These are phyloP conservation scores for Rhinocladiella similis DNA, from an alignment of 2,329 filamentous ascomycete genomes.

Conservation along the genomic window DNA sequence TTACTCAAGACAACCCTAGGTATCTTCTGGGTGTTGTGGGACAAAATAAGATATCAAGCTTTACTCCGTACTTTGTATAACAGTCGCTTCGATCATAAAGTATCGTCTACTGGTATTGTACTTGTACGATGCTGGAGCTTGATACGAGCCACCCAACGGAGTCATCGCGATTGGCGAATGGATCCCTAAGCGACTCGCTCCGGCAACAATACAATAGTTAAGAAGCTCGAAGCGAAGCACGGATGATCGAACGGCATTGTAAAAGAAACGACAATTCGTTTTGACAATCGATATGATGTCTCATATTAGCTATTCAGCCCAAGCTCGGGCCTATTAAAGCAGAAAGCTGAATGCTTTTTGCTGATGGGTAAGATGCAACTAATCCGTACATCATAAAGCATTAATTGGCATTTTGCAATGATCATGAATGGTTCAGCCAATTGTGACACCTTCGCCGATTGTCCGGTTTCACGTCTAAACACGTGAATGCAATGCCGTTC, in stretches of 20 bases:
- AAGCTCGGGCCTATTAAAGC: conserved; percentile 21
- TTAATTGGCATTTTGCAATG: conserved; percentile 17
- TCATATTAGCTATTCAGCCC: conserved; percentile 24
- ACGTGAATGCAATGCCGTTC: conserved; percentile 16
- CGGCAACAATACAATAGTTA: background rate
- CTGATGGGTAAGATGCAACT: conserved; percentile 14
- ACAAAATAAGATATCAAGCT: background rate
- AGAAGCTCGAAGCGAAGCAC: background rate
- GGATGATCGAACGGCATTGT: background rate
- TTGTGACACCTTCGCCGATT: conserved; percentile 10
- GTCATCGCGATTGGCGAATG: background rate
- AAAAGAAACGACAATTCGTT: background rate
- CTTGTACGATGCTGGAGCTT: too few relatives aligned
- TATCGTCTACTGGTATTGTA: too few relatives aligned
- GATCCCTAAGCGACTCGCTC: background rate
- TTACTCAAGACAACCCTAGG: too few relatives aligned
- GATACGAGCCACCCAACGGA: background rate
- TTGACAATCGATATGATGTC: background rate
- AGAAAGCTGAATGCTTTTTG: conserved; percentile 14
- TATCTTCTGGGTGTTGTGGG: background rate
- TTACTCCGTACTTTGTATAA: too few relatives aligned
- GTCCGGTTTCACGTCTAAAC: conserved; percentile 6
- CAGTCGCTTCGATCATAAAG: too few relatives aligned
- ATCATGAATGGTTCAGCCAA: conserved; percentile 13
- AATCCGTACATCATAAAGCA: conserved; percentile 22